Base-by-base conservation (phyloP, 352 stramenopile genomes). In the Pilasporangium apinafurcum region DNA sequence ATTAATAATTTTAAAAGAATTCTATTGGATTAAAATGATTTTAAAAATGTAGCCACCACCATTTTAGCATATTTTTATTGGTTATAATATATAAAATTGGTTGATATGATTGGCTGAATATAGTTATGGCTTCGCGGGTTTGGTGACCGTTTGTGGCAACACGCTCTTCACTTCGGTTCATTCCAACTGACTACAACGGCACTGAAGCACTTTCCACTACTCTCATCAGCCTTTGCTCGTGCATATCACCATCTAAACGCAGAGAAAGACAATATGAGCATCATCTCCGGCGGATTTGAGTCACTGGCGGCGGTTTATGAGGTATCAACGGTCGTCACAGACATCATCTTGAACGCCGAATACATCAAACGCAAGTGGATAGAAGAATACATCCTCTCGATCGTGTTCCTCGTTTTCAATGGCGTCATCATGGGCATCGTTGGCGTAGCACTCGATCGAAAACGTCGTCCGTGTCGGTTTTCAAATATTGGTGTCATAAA, bases 351-450 rank as follows among this genome's bases (percentile, higher is more conserved):
- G n/a, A 88, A 86, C 46, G 54, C 51, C 31, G 75, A 88, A 60
- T 88, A 88, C 58, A 81, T 88, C 47, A 27, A 69, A 17, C 75
- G 75, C 37, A 59, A 69, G 20, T 88, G 72, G 75, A 10, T 77
- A 18, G 72, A 88, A 13, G 75, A 88, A 53, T 88, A 88, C 55
- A 66, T 68, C 29, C 48, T 88, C 44, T 88, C 75, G 22, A 73
- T 88, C 57, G 54, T 59, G 5, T 83, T 88, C 48, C 72, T 88
- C 14, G 62, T 56, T 9, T 55, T 77, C 28, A 86, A 56, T 47
- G 68, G 72, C 4, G 4, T 85, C 22, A 63, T 84, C 48, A 81
- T 86, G 67, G 69, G 61, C 5, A 44, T 85, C 31, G 51, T 88
- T n/a, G 75, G 75, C 8, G 27, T 86, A 18, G 48, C 62, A 13